A percentile compares a stretch with the other conserved stretches of the same genome.
Evolutionary conservation across 768 basidiomycete species (phyloP).

Genomic region (Solioccasus polychromus): DNA sequence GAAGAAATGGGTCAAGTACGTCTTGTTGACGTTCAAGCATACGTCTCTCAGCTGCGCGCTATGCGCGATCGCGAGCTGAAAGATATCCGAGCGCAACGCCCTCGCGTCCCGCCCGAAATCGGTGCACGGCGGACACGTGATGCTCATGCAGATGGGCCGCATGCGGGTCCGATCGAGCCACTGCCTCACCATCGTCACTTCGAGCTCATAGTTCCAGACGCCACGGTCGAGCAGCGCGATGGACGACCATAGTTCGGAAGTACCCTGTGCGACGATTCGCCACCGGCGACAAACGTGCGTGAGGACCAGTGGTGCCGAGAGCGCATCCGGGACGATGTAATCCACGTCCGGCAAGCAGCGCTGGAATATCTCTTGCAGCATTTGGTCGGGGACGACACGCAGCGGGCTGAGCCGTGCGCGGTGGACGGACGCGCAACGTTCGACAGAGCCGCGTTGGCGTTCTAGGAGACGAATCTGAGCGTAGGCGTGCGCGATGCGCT

Average conservation of each 20-base stretch:
- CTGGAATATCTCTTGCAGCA: constrained; percentile 32
- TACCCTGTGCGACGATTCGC: constrained; percentile 25
- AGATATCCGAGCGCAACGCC: constrained; percentile 13
- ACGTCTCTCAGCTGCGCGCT: constrained; percentile 16
- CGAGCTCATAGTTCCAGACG: constrained; percentile 26
- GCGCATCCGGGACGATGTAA: constrained; percentile 21
- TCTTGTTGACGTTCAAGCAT: constrained; percentile 13
- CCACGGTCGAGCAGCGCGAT: constrained; percentile 28
- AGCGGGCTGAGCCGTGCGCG: constrained; percentile 29
- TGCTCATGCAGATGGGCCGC: constrained; percentile 25
- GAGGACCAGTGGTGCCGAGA: constrained; percentile 31
- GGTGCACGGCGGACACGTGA: constrained; percentile 16
- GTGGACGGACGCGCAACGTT: constrained; percentile 17
- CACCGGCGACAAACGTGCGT: constrained; percentile 33
- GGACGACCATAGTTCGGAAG: constrained; percentile 33
- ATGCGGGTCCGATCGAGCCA: constrained; percentile 21
- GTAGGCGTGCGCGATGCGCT: constrained; percentile 10
- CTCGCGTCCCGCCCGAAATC: constrained; percentile 12
- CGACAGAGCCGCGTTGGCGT: constrained; percentile 15
- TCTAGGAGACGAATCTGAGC: constrained; percentile 19
- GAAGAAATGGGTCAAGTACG: constrained; percentile 23
- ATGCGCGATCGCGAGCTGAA: constrained; percentile 23
- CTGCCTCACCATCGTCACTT: constrained; percentile 22
- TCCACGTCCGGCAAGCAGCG: constrained; percentile 22
- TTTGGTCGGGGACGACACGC: constrained; percentile 29